Base-by-base conservation (phyloP, 208 protist species). In the Porcisia hertigi region DNA sequence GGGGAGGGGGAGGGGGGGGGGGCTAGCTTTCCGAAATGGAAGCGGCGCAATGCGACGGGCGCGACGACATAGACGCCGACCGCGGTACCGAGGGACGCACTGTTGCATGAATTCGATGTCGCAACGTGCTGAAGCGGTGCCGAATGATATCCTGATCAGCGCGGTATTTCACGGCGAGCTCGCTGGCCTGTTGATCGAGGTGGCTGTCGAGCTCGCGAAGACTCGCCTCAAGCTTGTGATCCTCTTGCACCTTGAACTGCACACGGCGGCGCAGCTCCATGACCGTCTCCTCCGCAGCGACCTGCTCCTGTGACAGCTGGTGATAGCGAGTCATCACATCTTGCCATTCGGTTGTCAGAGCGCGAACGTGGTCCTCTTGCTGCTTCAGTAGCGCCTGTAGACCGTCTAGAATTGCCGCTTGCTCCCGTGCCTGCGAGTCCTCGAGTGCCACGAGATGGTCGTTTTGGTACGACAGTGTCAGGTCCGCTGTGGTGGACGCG, bases 131-230 rank as follows among this genome's bases (percentile, higher is more conserved):
- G 70, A 97, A 97, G 57, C 91, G 91, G 5, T 76, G 65, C 59
- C 87, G 80, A 80, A 96, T 96, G 20, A 73, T 69, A 23, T 96
- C 94, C n/a, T 92, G 90, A 59, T 97, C 94, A 7, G 87, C 79
- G 23, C 83, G 54, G 76, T 96, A 97, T 82, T 89, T 91, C 85
- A 93, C 80, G 1, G 90, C 90, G 23, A 97, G 78, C 72, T 97
- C 91, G 1, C 91, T 69, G n/a, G 90, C 90, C 69, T 97, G 94
- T 77, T 86, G 49, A 62, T 95, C 90, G 12, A 97, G 85, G 63
- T 95, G 89, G 3, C 36, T 69, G 49, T 96, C 92, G 11, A 97
- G 74, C 53, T 83, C 74, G 14, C 84, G 83, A 54, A 97, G 75
- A 57, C 83, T 94, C 72, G 85, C 80, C 84, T 97, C 92, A 41